Evolutionary conservation across 2,329 filamentous ascomycete genomes (phyloP).

Genomic region (Aspergillus novofumigatus): DNA sequence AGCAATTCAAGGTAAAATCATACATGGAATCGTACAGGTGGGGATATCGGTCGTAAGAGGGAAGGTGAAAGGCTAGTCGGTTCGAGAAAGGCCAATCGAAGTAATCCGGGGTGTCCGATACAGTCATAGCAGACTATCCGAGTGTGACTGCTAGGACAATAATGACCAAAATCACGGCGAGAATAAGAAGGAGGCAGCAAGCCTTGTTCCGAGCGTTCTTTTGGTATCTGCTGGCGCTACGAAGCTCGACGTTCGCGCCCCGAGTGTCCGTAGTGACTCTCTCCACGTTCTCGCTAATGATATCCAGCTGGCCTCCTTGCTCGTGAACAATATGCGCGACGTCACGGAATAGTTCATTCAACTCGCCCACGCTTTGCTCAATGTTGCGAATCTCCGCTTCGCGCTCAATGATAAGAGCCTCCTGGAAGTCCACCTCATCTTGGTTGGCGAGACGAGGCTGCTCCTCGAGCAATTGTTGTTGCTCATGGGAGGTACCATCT

Average conservation of each 20-base stretch:
- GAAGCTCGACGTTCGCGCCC: conserved; percentile 80
- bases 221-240: conserved; percentile 85
- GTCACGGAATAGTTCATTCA: conserved; percentile 95
- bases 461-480: conserved; percentile 69
- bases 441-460: conserved; percentile 80
- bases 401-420: conserved; percentile 89
- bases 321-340: conserved; percentile 96
- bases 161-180: conserved; percentile 84
- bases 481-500: conserved; percentile 47
- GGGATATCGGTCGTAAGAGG: conserved; percentile 33
- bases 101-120: neutral
- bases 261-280: conserved; percentile 75
- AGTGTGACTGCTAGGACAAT: conserved; percentile 82
- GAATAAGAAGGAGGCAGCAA: conserved; percentile 83
- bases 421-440: conserved; percentile 96
- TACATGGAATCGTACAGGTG: conserved; percentile 24
- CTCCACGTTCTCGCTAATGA: conserved; percentile 84
- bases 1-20: conserved; percentile 12
- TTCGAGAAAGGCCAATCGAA: conserved; percentile 4
- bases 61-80: conserved; percentile 8
- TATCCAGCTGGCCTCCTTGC: conserved; percentile 83
- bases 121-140: conserved; percentile 48
- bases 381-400: conserved; percentile 97
- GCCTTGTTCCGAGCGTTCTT: conserved; percentile 93
- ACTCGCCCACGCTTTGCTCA: conserved; percentile 88